Evolutionary conservation across 257 asterid species (phyloP).

Genomic region (Fraxinus anomala): DNA sequence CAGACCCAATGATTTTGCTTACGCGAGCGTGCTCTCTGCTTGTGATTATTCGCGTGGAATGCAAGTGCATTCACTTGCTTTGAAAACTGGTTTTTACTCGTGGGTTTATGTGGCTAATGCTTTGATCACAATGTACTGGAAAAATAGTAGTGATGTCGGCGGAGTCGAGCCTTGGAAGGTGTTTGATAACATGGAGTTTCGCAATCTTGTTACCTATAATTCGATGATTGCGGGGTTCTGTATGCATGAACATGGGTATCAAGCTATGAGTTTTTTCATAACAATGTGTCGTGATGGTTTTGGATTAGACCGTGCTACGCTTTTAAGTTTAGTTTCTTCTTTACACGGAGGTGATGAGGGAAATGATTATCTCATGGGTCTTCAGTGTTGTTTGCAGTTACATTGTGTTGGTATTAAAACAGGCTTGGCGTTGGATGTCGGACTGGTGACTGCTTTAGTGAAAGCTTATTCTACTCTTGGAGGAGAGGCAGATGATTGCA

Average conservation of each 20-base stretch:
- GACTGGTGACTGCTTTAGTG: conserved; percentile 65
- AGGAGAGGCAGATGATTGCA: conserved; percentile 50
- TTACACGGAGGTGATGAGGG: conserved; percentile 34
- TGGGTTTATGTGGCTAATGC: conserved; percentile 87
- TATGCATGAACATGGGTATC: conserved; percentile 37
- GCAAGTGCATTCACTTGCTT: conserved; percentile 65
- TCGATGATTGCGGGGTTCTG: conserved; percentile 69
- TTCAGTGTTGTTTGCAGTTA: conserved; percentile 54
- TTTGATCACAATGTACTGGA: conserved; percentile 74
- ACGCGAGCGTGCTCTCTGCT: conserved; percentile 62
- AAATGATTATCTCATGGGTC: conserved; percentile 32
- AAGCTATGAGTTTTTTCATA: conserved; percentile 48
- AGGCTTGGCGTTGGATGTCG: conserved; percentile 52
- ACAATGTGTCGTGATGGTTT: conserved; percentile 55
- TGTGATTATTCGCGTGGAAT: conserved; percentile 62
- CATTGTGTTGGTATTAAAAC: conserved; percentile 59
- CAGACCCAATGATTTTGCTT: conserved; percentile 76
- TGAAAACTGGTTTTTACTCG: conserved; percentile 55
- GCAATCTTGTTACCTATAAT: conserved; percentile 72
- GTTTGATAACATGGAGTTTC: conserved; percentile 48
- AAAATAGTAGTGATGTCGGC: conserved; percentile 22
- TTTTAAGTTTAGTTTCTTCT: conserved; percentile 60
- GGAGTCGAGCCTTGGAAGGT: conserved; percentile 62
- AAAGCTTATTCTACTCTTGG: conserved; percentile 63
- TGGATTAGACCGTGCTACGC: conserved; percentile 60